These are phyloP conservation scores for Elsinoe necatrix DNA, from an alignment of 2,329 filamentous ascomycete genomes.

Conservation along the genomic window DNA sequence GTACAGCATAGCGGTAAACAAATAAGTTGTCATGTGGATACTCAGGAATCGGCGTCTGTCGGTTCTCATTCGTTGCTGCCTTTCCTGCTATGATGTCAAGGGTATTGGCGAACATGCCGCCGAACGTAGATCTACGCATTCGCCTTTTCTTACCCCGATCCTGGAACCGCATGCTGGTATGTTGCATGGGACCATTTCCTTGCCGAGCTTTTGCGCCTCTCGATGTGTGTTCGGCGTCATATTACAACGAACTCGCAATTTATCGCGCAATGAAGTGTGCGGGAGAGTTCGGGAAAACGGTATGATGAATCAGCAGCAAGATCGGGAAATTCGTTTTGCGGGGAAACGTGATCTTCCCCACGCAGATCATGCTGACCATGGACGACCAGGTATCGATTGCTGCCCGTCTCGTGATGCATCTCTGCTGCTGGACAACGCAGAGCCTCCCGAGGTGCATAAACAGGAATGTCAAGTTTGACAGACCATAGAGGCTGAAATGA, in stretches of 20 bases:
- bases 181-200: neutral
- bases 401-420: neutral
- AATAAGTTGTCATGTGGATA: neutral
- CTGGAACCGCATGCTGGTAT: neutral
- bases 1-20: neutral
- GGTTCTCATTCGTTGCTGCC: neutral
- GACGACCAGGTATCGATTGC: neutral
- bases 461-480: no score
- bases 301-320: neutral
- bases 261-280: neutral
- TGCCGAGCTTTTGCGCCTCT: neutral
- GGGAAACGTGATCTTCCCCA: neutral
- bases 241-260: neutral
- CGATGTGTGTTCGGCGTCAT: neutral
- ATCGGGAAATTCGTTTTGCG: neutral
- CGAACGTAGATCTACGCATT: neutral
- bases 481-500: neutral
- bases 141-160: neutral
- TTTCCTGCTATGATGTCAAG: conserved; percentile 3
- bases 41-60: neutral
- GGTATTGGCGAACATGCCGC: neutral
- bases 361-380: neutral
- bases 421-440: no score
- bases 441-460: no score
- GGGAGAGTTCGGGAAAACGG: neutral